Conservation (phyloP, 2,329 filamentous ascomycete species). For the Sporothrix brasiliensis region DNA sequence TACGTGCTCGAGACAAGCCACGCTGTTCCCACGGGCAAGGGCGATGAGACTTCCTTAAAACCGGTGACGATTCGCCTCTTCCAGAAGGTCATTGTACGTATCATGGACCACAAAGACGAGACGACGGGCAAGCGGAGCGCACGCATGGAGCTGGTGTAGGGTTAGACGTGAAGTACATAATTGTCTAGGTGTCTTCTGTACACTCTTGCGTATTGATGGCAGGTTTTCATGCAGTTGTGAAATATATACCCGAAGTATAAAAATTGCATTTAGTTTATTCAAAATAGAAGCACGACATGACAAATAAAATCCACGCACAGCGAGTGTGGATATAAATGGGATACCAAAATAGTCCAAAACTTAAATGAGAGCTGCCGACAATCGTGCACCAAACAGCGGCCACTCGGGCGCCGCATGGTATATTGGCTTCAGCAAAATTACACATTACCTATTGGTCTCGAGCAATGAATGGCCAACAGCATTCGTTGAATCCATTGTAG, state of each 20-base stretch:
- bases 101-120: slow-evolving; percentile 92
- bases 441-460: slow-evolving; percentile 11
- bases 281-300: not conserved
- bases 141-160: slow-evolving; percentile 67
- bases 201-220: slow-evolving; percentile 2
- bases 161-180: not conserved
- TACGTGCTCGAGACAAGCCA: slow-evolving; percentile 68
- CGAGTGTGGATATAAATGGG: not conserved
- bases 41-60: slow-evolving; percentile 46
- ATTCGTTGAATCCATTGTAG: not conserved
- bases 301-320: not conserved
- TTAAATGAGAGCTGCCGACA: not conserved
- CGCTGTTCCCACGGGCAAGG: not conserved
- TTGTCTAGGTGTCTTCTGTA: not conserved
- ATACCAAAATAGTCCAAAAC: slow-evolving; percentile 1
- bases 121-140: slow-evolving; percentile 93
- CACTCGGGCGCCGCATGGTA: not conserved
- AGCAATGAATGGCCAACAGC: not conserved
- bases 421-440: not conserved
- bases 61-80: slow-evolving; percentile 76
- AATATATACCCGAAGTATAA: slow-evolving; percentile 30
- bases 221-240: slow-evolving; percentile 21
- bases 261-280: slow-evolving; percentile 20
- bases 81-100: slow-evolving; percentile 84
- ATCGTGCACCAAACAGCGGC: not conserved